Evolutionary conservation across 805 yeast genomes (phyloP).

Genomic region (Cephaloascus fragrans): DNA sequence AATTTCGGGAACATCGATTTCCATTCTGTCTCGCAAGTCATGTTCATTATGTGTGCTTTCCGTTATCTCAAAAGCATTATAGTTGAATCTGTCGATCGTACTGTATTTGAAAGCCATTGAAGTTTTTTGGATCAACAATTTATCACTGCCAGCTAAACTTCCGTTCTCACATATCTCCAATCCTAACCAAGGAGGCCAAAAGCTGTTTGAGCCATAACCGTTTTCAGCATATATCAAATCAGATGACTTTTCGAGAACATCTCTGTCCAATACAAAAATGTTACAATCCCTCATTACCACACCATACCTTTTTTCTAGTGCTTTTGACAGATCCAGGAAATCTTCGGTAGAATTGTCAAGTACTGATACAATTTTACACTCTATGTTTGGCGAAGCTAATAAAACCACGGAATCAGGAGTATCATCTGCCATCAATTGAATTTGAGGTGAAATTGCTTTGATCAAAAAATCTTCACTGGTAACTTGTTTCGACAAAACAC

Average conservation of each 20-base stretch:
- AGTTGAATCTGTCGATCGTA: slow-evolving; percentile 12
- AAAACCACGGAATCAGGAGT: slow-evolving; percentile 47
- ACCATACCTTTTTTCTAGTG: slow-evolving; percentile 61
- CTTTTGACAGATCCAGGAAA: slow-evolving; percentile 27
- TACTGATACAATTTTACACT: slow-evolving; percentile 59
- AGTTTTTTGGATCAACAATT: slow-evolving; percentile 53
- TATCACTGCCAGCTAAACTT: slow-evolving; percentile 30
- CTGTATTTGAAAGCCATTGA: slow-evolving; percentile 55
- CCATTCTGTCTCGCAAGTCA: slow-evolving; percentile 32
- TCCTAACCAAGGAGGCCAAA: slow-evolving; percentile 92
- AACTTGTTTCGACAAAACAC: slow-evolving; percentile 11
- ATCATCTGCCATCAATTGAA: slow-evolving; percentile 29
- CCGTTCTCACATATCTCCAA: slow-evolving; percentile 54
- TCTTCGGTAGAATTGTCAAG: slow-evolving; percentile 27
- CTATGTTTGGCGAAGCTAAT: slow-evolving; percentile 66
- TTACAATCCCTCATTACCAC: slow-evolving; percentile 60
- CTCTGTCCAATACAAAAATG: slow-evolving; percentile 54
- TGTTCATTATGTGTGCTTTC: neutral
- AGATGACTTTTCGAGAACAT: slow-evolving; percentile 29
- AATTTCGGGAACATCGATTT: slow-evolving; percentile 63
- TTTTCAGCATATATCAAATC: slow-evolving; percentile 33
- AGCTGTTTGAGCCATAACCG: slow-evolving; percentile 50
- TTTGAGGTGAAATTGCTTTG: slow-evolving; percentile 31
- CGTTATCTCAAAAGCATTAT: neutral
- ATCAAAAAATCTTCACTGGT: slow-evolving; percentile 28